phyloP scores from a whole-genome alignment of 495 filamentous ascomycete species.

The Barbatosphaeria neglecta region DNA sequence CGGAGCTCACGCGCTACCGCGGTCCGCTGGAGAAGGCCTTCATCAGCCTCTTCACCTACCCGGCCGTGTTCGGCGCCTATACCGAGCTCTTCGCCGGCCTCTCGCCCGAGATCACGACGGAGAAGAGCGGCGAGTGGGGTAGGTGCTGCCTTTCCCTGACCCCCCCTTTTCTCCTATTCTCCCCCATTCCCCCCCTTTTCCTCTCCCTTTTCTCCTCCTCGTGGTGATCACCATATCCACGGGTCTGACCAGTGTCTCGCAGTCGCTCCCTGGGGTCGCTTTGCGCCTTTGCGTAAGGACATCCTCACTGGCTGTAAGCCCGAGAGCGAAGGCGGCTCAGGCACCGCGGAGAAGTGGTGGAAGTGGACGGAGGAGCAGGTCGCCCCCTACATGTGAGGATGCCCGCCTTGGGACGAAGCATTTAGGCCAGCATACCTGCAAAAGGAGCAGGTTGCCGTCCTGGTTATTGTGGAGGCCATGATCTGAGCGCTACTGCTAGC shows the following conservation, averaged over 20 bases:
- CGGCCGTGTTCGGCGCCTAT: conserved; percentile 28
- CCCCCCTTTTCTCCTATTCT: not conserved
- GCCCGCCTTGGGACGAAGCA: no score
- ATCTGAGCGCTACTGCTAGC: no score
- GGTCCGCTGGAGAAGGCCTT: not conserved
- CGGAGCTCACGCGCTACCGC: conserved; percentile 22
- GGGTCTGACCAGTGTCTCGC: not conserved
- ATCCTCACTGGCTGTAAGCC: conserved; percentile 12
- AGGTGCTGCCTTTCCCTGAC: not conserved
- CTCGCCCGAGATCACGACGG: conserved; percentile 23
- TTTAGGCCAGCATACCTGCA: no score
- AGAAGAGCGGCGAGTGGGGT: conserved; percentile 15
- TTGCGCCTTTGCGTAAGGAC: conserved; percentile 15
- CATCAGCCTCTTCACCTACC: conserved; percentile 8
- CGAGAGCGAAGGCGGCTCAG: conserved; percentile 19
- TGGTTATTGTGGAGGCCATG: no score
- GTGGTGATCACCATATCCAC: not conserved
- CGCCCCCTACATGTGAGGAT: conserved; percentile 4
- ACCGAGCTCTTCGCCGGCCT: conserved; percentile 34
- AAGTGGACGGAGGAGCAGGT: conserved; percentile 29
- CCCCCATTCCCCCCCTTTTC: no score
- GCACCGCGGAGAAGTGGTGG: conserved; percentile 23
- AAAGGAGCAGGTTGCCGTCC: no score
- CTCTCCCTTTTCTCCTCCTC: not conserved
- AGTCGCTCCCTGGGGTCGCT: conserved; percentile 16